Evolutionary conservation across 176 grass and related monocot genomes (phyloP), one percentile per base, ranked within the genome.

Genomic region (Avena eriantha): DNA sequence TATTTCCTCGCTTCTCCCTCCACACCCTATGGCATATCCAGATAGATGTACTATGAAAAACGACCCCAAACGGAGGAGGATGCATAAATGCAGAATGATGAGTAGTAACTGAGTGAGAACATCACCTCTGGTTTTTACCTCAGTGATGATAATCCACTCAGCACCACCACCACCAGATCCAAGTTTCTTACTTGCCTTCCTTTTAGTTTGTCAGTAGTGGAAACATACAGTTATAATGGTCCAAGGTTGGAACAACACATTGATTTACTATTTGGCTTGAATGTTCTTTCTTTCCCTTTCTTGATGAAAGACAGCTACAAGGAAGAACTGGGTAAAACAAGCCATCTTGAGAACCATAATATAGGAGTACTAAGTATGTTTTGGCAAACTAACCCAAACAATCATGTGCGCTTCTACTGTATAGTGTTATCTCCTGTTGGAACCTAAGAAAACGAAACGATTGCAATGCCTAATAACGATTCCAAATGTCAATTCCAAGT

Each of bases 181-280:
- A 75, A 13, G 26, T 67, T 22, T 53, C 84, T 22, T 26, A 2
- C 39, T 41, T 67, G 2, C 5, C 13, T 3, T 14, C 29, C 14
- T 67, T 67, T 15, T 13, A 65, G 12, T 65, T 58, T 34, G 54
- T 21, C 54, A 56, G 6, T 21, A 56, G 54, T 47, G 45, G 45
- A 47, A 47, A 47, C 45, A 47, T 47, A 47, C 45, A 47, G 11
- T 47, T 47, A 47, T 47, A 47, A 47, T 47, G 45, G 45, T 46
- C 43, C 43, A 51, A 51, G 16, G 26, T 2, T 22, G 36, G 8
- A 21, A 43, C 35, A 71, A 1, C 53, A 45, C 84, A 55, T 50
- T 33, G 12, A 86, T 86, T 70, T 81, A 47, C 45, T 10, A 77
- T 86, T 70, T 71, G 8, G n/a, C 58, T 75, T 86, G 7, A 71